Evolutionary conservation across 352 stramenopile species (phyloP).

Genomic region (Globisporangium radiosum): DNA sequence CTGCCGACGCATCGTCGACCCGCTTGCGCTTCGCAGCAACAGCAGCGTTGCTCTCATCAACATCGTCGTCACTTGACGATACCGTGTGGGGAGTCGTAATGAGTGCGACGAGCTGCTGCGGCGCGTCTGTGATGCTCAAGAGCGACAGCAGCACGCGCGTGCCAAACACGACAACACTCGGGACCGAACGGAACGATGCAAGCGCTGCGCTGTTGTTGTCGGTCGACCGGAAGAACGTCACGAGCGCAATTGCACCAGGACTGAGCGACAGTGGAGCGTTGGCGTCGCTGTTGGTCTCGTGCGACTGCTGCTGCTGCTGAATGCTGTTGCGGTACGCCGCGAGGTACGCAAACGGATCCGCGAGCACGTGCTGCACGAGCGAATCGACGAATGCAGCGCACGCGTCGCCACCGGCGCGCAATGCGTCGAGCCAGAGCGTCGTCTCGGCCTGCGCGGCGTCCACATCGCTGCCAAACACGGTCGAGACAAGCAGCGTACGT

Average conservation of each 20-base stretch:
- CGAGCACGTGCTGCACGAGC: conserved; percentile 32
- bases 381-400: conserved; percentile 44
- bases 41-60: not conserved
- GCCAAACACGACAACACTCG: conserved; percentile 26
- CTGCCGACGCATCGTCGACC: not conserved
- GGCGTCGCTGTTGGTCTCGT: not conserved
- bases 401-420: conserved; percentile 25
- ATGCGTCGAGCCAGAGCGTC: conserved; percentile 54
- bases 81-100: conserved; percentile 18
- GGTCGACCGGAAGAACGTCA: conserved; percentile 30
- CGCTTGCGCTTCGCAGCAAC: conserved; percentile 21
- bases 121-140: conserved; percentile 22
- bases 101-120: conserved; percentile 30
- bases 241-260: conserved; percentile 40
- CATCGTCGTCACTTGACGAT: not conserved
- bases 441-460: conserved; percentile 35
- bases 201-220: not conserved
- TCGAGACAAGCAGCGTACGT: conserved; percentile 43
- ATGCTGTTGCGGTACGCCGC: conserved; percentile 13
- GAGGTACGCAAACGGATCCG: conserved; percentile 45
- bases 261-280: conserved; percentile 19
- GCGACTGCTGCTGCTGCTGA: not conserved
- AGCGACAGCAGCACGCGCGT: conserved; percentile 36
- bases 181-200: conserved; percentile 18
- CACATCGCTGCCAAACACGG: conserved; percentile 42